Evolutionary conservation across 1,139 yeast genomes (phyloP), one percentile per base, ranked within the genome.

Genomic region (Kodamaea suecica): DNA sequence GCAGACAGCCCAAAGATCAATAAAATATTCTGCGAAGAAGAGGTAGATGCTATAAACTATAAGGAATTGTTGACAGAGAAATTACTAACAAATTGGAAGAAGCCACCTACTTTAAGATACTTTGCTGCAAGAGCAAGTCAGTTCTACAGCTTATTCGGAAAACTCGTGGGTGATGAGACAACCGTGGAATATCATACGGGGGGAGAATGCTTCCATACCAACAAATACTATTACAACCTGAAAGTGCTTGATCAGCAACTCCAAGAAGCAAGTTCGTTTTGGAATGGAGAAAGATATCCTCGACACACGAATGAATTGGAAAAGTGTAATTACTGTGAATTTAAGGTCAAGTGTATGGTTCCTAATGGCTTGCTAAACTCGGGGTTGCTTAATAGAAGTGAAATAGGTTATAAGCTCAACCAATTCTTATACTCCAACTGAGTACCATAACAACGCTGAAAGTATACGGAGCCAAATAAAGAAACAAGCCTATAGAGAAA

Each of bases 261-360:
- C 2, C 31, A 42, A 0, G 43, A 53, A 7, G 64, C 80, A 4
- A 43, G 72, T 32, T 45, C 50, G 11, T 74, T 78, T 43, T 80
- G 86, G 85, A 60, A 63, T 43, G 86, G 86, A 0, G 44, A 54
- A 15, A 55, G 79, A 27, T 48, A 49, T 4, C 81, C 85, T 0
- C 41, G 42, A 4, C 63, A 61, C 11, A 67, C 72, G 0, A 37
- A 48, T 29, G 57, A 68, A 55, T 11, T 65, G 42, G 43, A 48
- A n/a, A 60, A 54, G 36, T 80, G 87, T 52, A 61, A 57, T n/a
- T 57, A 55, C 36, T 81, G 88, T 57, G 78, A 72, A 13, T 80
- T 73, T 49, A 58, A 59, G 27, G 35, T 49, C 5, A 52, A 52
- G 30, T 70, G 76, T 41, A 34, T 51, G 3, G 52, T 64, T 9